These are phyloP conservation scores for Aspergillus japonicus DNA, from an alignment of 2,329 filamentous ascomycete species.

Conservation along the genomic window DNA sequence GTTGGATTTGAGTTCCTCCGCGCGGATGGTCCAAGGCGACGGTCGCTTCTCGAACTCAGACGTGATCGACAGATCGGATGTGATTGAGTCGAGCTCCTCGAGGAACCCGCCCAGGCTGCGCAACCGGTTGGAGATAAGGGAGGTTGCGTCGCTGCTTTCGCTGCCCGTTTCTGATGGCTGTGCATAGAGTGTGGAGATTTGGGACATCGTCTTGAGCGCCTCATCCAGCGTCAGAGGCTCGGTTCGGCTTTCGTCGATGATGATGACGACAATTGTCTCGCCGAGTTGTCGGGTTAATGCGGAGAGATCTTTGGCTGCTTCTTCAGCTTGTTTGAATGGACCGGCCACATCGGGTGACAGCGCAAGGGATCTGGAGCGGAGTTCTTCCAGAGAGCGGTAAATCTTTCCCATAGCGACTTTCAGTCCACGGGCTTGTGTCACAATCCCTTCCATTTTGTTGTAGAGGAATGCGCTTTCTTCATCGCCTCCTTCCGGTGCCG, in stretches of 20 bases:
- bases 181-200: constrained; percentile 27
- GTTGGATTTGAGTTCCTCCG: constrained; percentile 76
- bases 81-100: constrained; percentile 68
- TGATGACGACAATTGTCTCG: constrained; percentile 61
- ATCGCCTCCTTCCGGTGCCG: constrained; percentile 61
- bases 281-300: constrained; percentile 67
- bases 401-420: constrained; percentile 83
- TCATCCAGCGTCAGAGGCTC: constrained; percentile 68
- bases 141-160: constrained; percentile 60
- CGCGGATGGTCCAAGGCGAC: constrained; percentile 80
- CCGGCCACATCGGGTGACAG: constrained; percentile 66
- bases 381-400: constrained; percentile 71
- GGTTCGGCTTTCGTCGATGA: constrained; percentile 69
- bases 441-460: constrained; percentile 68
- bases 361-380: constrained; percentile 72
- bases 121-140: constrained; percentile 66
- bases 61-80: constrained; percentile 68
- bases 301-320: constrained; percentile 63
- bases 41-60: constrained; percentile 74
- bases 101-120: constrained; percentile 64
- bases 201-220: constrained; percentile 60
- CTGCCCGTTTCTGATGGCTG: constrained; percentile 26
- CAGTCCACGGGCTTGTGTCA: constrained; percentile 73
- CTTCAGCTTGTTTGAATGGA: constrained; percentile 69
- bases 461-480: constrained; percentile 67